Base-by-base conservation (phyloP, 2,329 filamentous ascomycete species). In the Biscogniauxia mediterranea region DNA sequence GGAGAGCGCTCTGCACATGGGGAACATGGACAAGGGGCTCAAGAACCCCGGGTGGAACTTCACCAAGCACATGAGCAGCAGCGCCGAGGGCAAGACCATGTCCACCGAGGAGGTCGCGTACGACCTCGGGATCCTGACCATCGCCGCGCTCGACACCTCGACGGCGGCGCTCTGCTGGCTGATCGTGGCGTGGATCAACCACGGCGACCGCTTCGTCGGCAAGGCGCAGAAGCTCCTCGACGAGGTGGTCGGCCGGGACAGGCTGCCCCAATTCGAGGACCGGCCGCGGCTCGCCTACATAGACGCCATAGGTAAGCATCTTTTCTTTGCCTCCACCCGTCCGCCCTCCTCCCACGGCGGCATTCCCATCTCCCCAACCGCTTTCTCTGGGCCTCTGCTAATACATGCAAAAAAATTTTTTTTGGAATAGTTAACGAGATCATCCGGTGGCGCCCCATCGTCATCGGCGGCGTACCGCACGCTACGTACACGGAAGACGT, bases 401-500 rank as follows among this genome's bases (percentile, higher is more conserved):
- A 23, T 2, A 46, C 50, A 28, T 17, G n/a, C 26, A 2, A 8
- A 32, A 32, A 7, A n/a, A n/a, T n/a, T n/a, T n/a, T n/a, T n/a
- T n/a, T n/a, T 23, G 23, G 23, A 25, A 25, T 15, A 55, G 57
- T 79, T 56, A 76, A 78, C 52, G 81, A 84, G 66, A 66, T 72
- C 0, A 63, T 81, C 21, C 75, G 80, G 3, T 83, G 81, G 80
- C 74, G 79, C 9, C 79, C 80, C 0, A 72, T 77, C 0, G 68
- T 70, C 0, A 69, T 73, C 1, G 70, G 72, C 5, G 75, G 75
- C 7, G 72, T 79, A 1, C 79, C 80, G 0, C 76, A 78, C 21
- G 74, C 74, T 57, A 75, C 74, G 3, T 75, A 73, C 28, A 66
- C 62, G 17, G 74, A 75, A 32, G 70, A 76, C 60, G 68, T 65